Conservation (phyloP, 208 protist genomes). For the Angomonas ambiguus region DNA sequence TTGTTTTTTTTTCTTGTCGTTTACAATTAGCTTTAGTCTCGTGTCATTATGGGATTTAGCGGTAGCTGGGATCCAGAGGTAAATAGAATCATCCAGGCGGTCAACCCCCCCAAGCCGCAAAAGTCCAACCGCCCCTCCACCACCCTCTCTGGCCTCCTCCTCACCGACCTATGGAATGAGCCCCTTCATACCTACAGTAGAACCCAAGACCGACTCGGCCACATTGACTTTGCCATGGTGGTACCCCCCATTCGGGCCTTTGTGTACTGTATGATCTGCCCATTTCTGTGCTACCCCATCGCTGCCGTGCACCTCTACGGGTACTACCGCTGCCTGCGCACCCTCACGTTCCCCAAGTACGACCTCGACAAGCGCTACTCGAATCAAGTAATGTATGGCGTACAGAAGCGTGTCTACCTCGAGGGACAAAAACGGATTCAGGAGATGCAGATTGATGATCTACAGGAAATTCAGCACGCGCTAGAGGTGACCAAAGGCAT, state of each 20-base stretch:
- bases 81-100: neutral
- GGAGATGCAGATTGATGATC: conserved; percentile 63
- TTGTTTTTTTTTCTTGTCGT: neutral
- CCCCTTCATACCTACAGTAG: conserved; percentile 69
- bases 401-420: conserved; percentile 81
- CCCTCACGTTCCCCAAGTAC: conserved; percentile 62
- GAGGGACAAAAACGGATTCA: conserved; percentile 34
- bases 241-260: conserved; percentile 70
- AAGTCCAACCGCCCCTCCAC: neutral
- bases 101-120: neutral
- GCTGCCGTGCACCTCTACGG: conserved; percentile 62
- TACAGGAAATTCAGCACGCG: conserved; percentile 70
- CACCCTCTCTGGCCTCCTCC: conserved; percentile 24
- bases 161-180: conserved; percentile 76
- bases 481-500: conserved; percentile 42
- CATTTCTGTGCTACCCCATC: conserved; percentile 76
- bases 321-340: conserved; percentile 71
- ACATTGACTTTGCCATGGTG: conserved; percentile 88
- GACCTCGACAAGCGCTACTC: conserved; percentile 67
- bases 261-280: conserved; percentile 69
- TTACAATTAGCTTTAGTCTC: neutral
- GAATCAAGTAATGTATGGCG: conserved; percentile 73
- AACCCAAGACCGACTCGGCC: conserved; percentile 61
- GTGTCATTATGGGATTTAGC: neutral
- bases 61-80: neutral